These are phyloP conservation scores for Lanzia echinophila DNA, from an alignment of 2,329 filamentous ascomycete genomes.

Conservation along the genomic window DNA sequence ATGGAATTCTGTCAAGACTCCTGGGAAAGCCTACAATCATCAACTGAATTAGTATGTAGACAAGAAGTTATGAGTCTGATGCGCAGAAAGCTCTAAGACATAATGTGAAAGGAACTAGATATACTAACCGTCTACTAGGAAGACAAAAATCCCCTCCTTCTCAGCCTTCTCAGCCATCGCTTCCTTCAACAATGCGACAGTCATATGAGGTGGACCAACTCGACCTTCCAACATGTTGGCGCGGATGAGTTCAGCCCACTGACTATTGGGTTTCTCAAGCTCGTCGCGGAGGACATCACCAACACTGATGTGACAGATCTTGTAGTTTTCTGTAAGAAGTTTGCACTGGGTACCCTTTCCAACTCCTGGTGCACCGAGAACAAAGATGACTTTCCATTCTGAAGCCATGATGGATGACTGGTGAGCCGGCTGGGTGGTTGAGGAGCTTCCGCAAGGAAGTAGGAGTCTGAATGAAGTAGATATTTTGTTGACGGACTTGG, in stretches of 20 bases:
- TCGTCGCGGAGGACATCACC: not conserved
- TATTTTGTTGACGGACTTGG: no score
- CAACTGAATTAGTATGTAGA: not conserved
- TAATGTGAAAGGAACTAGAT: not conserved
- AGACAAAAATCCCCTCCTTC: not conserved
- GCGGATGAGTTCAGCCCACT: not conserved
- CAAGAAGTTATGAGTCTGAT: no score
- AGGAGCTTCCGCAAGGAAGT: no score
- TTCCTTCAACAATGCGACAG: not conserved
- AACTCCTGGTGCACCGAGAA: not conserved
- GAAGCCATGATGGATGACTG: not conserved
- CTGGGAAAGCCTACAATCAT: slow-evolving; percentile 3
- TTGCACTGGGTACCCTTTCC: slow-evolving; percentile 4
- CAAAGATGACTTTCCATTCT: not conserved
- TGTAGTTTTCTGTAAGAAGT: not conserved
- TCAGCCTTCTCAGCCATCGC: not conserved
- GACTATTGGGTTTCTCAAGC: not conserved
- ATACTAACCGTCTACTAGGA: slow-evolving; percentile 3
- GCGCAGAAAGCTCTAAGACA: no score
- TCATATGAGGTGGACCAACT: not conserved
- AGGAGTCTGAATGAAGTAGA: no score
- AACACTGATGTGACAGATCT: not conserved
- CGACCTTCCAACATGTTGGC: not conserved
- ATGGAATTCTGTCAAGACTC: not conserved
- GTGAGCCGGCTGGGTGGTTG: no score